Base-by-base conservation (phyloP, 306 rosid genomes). In the Prunus persica region DNA sequence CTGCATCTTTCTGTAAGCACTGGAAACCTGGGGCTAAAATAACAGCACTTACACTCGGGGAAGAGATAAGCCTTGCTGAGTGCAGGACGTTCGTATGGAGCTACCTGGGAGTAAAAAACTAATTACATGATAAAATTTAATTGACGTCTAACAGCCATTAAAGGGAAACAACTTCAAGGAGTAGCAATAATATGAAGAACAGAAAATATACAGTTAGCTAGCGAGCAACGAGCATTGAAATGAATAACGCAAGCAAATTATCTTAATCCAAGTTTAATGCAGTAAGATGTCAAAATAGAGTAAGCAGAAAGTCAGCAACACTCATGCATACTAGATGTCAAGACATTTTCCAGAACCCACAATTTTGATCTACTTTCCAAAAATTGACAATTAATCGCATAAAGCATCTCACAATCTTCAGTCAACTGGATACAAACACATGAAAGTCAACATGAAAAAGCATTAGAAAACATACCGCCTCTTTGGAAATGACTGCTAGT, bases 61-160 rank as follows among this genome's bases (percentile, higher is more conserved):
- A 92, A 89, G 73, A 95, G 91, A 82, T 95, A 95, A 47, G 86
- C 97, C 88, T 95, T 95, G 93, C 99, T 95, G 49, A 95, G 94
- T 55, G 97, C 99, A 82, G 99, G 97, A 77, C 99, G 99, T 82
- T 95, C 99, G 66, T 95, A 95, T 41, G 99, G 99, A 67, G 97
- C 97, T n/a, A 92, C 99, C 99, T 95, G 84, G 19, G 13, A 52
- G 65, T 38, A 62, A 74, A 19, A 63, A 15, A 10, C 16, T 15
- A 63, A 5, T 15, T 5, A 30, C 11, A 20, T 19, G 6, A 30
- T 25, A 8, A 9, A 25, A 38, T 25, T 52, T 27, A 50, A 19
- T 7, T 32, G 45, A 25, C 25, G 16, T 15, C 20, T 46, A 68
- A 72, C 18, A 4, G 16, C 41, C 49, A 38, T 7, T 16, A 1